Conservation (phyloP, 352 stramenopile species). For the Globisporangium orthogonon region DNA sequence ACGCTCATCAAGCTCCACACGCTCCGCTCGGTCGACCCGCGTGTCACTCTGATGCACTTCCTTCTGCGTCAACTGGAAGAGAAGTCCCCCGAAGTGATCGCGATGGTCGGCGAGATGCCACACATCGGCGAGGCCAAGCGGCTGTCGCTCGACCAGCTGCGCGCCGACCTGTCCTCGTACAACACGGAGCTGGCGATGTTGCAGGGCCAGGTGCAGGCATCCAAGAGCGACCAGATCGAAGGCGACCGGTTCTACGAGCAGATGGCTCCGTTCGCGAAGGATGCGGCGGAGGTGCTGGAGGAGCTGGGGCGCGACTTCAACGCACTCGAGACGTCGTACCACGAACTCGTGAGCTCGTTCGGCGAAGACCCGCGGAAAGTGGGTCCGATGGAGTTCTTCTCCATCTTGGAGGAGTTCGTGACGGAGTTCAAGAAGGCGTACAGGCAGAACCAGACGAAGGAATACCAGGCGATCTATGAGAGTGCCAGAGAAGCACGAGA, state of each 20-base stretch:
- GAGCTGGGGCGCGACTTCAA: slow-evolving; percentile 76
- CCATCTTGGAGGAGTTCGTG: slow-evolving; percentile 78
- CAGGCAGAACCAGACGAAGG: slow-evolving; percentile 83
- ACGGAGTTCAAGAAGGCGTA: slow-evolving; percentile 87
- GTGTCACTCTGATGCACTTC: slow-evolving; percentile 81
- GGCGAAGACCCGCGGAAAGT: slow-evolving; percentile 79
- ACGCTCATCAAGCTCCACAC: slow-evolving; percentile 86
- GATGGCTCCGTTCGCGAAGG: slow-evolving; percentile 76
- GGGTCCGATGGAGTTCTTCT: slow-evolving; percentile 79
- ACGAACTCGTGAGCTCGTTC: slow-evolving; percentile 78
- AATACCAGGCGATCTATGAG: slow-evolving; percentile 79
- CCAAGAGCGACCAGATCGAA: slow-evolving; percentile 66
- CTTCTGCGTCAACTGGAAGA: slow-evolving; percentile 74
- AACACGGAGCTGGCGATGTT: slow-evolving; percentile 83
- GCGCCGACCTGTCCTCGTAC: slow-evolving; percentile 73
- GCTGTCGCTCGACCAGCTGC: slow-evolving; percentile 76
- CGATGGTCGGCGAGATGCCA: slow-evolving; percentile 70
- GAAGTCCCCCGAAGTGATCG: slow-evolving; percentile 66
- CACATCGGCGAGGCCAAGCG: slow-evolving; percentile 75
- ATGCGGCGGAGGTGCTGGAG: slow-evolving; percentile 75
- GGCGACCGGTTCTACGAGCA: slow-evolving; percentile 76
- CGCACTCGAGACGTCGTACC: slow-evolving; percentile 60
- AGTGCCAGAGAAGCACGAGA: slow-evolving; percentile 39
- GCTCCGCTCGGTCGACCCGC: slow-evolving; percentile 76
- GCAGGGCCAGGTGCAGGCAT: slow-evolving; percentile 74